Base-by-base conservation (phyloP, 306 rosid species). In the Pyrus communis region DNA sequence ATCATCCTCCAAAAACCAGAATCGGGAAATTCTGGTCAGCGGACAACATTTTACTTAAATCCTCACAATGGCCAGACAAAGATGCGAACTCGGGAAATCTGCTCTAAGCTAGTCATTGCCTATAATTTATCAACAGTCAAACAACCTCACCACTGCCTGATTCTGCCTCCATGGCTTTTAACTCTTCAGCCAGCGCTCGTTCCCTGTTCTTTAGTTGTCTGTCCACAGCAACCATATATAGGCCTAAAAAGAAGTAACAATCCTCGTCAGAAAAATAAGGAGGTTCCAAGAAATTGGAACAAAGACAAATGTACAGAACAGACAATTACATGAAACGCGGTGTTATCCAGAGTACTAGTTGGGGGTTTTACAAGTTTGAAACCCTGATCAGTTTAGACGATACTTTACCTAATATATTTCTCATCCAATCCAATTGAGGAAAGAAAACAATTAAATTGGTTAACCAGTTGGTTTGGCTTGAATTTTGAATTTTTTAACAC, bases 151-250 rank as follows among this genome's bases (percentile, higher is more conserved):
- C 79, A 4, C 23, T 54, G 52, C 67, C 14, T 17, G 80, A 64
- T 52, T 65, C 87, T 13, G 73, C 59, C 19, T 84, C 82, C 78
- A 84, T 68, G 13, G 73, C 80, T 60, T 69, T 57, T 40, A 84
- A 57, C 52, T 71, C 74, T 60, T 77, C 82, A 17, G 84, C 87
- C 64, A 84, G n/a, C 81, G 78, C 78, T 64, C 80, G 77, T 6
- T 74, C 64, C 69, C 82, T 77, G 72, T 84, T 84, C 80, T 81
- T 79, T 46, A 12, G 58, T 77, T 84, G 87, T 52, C 87, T 81
- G 19, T 84, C 85, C 7, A 42, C 87, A 57, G 85, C 85, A 17
- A 84, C 87, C 78, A 84, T 60, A 72, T 84, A 84, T 59, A 84
- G 74, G 71, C 87, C 87, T 84, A 84, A 45, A 70, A 28, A 69